Evolutionary conservation across 192 early-diverging fungal species (phyloP), one percentile per base, ranked within the genome.

Genomic region (Neocallimastix lanati): DNA sequence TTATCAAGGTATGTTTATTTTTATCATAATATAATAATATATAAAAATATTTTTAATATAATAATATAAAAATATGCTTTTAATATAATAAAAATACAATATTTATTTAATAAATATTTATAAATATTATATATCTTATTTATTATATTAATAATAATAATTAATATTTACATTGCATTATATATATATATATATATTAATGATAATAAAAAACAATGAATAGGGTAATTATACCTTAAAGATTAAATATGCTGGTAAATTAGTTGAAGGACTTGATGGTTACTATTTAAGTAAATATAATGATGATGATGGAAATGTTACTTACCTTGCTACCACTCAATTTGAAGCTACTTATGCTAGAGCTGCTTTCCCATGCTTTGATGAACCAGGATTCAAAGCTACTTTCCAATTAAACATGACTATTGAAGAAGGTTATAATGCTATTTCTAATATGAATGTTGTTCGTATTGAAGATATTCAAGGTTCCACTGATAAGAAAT

Each of bases 361-460:
- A 79, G 90, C 93, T 35, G 92, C 93, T 21, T 93, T 99, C 85
- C 97, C 97, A 28, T 98, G 93, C 84, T 98, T 92, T 91, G 96
- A 99, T 85, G 97, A 98, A 87, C 97, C 97, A 36, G 88, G 90
- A 79, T 89, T 94, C 67, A 99, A 99, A 87, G 95, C 96, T 30
- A 96, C 94, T 0, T 99, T 98, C 79, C 94, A 96, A 81, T 88
- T 96, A 50, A 94, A 92, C 6, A 86, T 99, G 79, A 87, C 91
- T 67, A 93, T 99, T 36, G 88, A 86, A 28, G 86, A 86, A 29
- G 86, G 91, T 15, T 85, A 95, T 76, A 91, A 89, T 28, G 97
- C 95, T 25, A 86, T 99, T 40, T 94, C 94, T 77, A 99, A 99
- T 88, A 98, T 96, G 94, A 88, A 94, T 78, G 90, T 90, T 29